Evolutionary conservation across 345 rosid genomes (phyloP).

Genomic region (Nephelium lappaceum): DNA sequence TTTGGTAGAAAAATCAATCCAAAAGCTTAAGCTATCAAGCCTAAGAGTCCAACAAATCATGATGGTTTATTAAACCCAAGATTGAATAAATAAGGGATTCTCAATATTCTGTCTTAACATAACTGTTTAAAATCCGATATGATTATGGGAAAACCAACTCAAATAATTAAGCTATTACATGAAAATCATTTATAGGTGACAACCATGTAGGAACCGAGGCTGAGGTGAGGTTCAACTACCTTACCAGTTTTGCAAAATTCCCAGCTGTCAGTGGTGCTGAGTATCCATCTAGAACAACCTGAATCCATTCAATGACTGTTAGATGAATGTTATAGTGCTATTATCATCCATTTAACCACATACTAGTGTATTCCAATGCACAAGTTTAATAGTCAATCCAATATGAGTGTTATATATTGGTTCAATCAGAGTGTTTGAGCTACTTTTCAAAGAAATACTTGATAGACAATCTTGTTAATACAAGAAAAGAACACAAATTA

Average conservation of each 20-base stretch:
- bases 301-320: constrained; percentile 18
- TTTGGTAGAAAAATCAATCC: neutral
- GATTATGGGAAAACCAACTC: neutral
- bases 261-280: constrained; percentile 93
- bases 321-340: neutral
- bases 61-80: neutral
- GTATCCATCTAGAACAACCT: constrained; percentile 86
- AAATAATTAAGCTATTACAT: neutral
- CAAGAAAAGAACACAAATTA: too few species aligned
- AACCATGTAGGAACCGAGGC: constrained; percentile 1
- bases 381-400: neutral
- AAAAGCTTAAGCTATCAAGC: neutral
- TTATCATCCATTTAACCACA: neutral
- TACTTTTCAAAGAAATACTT: too few species aligned
- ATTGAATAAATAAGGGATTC: neutral
- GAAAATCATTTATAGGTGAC: neutral
- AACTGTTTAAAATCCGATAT: neutral
- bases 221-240: constrained; percentile 61
- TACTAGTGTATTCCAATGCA: neutral
- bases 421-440: too few species aligned
- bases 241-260: constrained; percentile 91
- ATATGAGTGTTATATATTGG: too few species aligned
- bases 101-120: neutral
- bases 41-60: neutral
- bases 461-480: too few species aligned